Base-by-base conservation (phyloP, 352 stramenopile species). In the Phytopythium vexans region DNA sequence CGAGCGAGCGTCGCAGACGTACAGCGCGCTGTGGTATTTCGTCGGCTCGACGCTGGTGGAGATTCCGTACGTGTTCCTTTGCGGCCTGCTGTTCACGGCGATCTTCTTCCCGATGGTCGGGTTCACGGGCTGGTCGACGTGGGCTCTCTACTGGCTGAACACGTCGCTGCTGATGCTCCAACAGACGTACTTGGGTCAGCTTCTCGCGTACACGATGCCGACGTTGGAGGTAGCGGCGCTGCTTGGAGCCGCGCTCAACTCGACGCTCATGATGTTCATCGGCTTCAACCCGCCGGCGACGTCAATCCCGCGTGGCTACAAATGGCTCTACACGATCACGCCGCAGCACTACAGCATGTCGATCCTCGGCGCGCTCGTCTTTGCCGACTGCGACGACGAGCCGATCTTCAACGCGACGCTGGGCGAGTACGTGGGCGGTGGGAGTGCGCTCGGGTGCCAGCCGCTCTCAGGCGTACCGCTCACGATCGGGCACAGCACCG, bases 1-100 rank as follows among this genome's bases (percentile, higher is more conserved):
- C 6, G 89, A 97, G 58, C 80, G 91, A 42, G 78, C 84, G 16
- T 70, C 80, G 1, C 58, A 88, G 51, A 96, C 92, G 66, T 98
- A 98, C 60, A 74, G 82, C 43, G 61, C 78, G 11, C 58, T 74
- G 7, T 81, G 86, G 54, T 90, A 96, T 57, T 77, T 74, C 15
- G 36, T 94, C 2, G 70, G 86, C 8, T 83, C 81, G 31, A 86
- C 74, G 7, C 49, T 85, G 39, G 74, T 58, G 59, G 92, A 98
- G 72, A 68, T 89, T 14, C 79, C 76, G 40, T 88, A 83, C 62
- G 68, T 85, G 1, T 72, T 86, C 37, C 55, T 60, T 2, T 68
- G 63, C 1, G 66, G 61, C 32, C 55, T 88, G 6, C 14, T 88
- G 15, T 89, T 84, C 58, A 76, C 70, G 3, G 58, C 62, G 41